These are phyloP conservation scores for Dactylellina haptotyla DNA, from an alignment of 2,329 filamentous ascomycete species.

Conservation along the genomic window DNA sequence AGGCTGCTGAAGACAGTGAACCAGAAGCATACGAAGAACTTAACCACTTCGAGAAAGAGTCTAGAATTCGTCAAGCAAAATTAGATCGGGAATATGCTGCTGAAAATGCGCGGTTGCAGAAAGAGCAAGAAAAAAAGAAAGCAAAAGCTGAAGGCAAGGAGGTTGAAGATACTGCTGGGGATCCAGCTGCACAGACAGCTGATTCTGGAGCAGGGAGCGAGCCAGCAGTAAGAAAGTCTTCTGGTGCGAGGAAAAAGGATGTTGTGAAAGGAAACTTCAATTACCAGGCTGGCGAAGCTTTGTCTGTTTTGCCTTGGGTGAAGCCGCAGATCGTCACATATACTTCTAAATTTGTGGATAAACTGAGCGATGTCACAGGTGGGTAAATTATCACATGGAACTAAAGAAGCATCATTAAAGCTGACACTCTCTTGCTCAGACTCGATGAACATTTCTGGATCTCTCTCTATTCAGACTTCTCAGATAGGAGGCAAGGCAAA, in stretches of 20 bases:
- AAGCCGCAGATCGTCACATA: constrained; percentile 23
- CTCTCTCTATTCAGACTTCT: constrained; percentile 61
- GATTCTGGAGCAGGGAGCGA: neutral
- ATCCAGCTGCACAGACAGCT: neutral
- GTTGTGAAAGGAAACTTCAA: neutral
- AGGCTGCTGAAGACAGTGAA: neutral
- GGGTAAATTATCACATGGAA: neutral
- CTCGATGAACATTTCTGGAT: constrained; percentile 61
- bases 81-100: neutral
- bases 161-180: neutral
- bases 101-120: neutral
- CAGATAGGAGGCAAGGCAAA: constrained; percentile 58
- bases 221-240: neutral
- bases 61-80: too few species aligned
- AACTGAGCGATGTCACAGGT: constrained; percentile 61
- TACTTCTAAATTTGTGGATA: constrained; percentile 55
- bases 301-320: neutral
- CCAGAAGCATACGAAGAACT: neutral
- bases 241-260: neutral
- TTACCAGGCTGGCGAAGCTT: neutral
- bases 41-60: neutral
- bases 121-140: neutral
- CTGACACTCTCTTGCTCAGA: constrained; percentile 3
- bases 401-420: neutral
- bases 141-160: neutral